phyloP scores from a whole-genome alignment of 768 basidiomycete genomes.

The Xerocomellus chrysenteron region DNA sequence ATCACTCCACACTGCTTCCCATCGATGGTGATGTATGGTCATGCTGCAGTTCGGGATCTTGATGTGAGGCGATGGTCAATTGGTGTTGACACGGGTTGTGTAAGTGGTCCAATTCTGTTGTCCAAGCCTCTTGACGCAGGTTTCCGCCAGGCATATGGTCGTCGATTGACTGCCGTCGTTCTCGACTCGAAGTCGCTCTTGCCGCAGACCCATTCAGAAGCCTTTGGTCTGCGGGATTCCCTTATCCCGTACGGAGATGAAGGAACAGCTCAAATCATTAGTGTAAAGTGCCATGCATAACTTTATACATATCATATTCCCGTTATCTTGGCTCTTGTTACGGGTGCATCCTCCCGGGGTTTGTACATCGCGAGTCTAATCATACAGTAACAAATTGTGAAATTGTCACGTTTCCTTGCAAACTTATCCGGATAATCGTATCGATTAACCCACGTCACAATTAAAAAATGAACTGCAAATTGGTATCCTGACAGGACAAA shows the following conservation, averaged over 20 bases:
- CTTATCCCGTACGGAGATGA: slow-evolving; percentile 57
- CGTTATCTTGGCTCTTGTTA: background rate
- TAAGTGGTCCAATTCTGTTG: slow-evolving; percentile 36
- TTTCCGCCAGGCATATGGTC: slow-evolving; percentile 51
- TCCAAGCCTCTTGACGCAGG: background rate
- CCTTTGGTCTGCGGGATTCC: slow-evolving; percentile 20
- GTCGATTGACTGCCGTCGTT: slow-evolving; percentile 65
- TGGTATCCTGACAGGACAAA: slow-evolving; percentile 24
- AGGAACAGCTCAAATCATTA: slow-evolving; percentile 48
- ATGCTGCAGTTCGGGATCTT: slow-evolving; percentile 75
- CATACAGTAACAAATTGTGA: background rate
- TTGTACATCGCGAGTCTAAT: background rate
- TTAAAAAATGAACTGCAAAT: slow-evolving; percentile 32
- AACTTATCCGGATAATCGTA: background rate
- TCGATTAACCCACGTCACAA: background rate
- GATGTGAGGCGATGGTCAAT: slow-evolving; percentile 82
- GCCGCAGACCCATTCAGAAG: slow-evolving; percentile 5
- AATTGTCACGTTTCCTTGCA: background rate
- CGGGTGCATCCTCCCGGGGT: background rate
- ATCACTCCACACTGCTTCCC: slow-evolving; percentile 60
- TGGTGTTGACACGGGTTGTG: slow-evolving; percentile 87
- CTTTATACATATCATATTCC: background rate
- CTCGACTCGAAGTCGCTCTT: slow-evolving; percentile 37
- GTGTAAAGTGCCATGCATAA: slow-evolving; percentile 44
- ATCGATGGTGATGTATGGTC: slow-evolving; percentile 83